phyloP scores from a whole-genome alignment of 1,139 yeast species.

The Pichia sp. region DNA sequence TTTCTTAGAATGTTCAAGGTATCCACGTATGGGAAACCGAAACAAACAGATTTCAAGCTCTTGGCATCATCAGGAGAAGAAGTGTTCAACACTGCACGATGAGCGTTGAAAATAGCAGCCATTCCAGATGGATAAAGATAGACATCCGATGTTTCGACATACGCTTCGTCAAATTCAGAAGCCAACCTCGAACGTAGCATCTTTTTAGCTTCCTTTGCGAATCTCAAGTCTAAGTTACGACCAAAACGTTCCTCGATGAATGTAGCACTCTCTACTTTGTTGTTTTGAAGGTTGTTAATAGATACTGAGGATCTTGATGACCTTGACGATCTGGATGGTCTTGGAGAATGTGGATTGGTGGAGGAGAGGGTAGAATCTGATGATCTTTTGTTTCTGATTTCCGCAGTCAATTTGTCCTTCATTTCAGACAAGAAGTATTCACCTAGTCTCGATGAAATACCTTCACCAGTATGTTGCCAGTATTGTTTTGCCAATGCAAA shows the following conservation, averaged over 20 bases:
- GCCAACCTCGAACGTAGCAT: conserved; percentile 73
- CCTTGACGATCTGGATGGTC: conserved; percentile 22
- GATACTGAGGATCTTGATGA: conserved; percentile 17
- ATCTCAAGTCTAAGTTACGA: conserved; percentile 71
- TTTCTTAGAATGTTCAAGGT: conserved; percentile 78
- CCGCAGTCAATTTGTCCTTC: conserved; percentile 32
- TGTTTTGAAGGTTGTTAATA: conserved; percentile 5
- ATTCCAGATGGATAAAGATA: conserved; percentile 86
- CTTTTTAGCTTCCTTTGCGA: conserved; percentile 66
- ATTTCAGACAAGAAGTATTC: conserved; percentile 71
- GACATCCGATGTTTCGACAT: conserved; percentile 52
- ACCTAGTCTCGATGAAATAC: conserved; percentile 81
- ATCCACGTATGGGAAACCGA: conserved; percentile 94
- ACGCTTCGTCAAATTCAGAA: conserved; percentile 38
- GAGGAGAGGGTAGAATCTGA: conserved; percentile 13
- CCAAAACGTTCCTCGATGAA: conserved; percentile 89
- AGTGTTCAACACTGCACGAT: conserved; percentile 46
- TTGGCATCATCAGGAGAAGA: conserved; percentile 28
- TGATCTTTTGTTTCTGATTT: conserved; percentile 13
- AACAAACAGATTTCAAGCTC: conserved; percentile 63
- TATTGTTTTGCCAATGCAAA: conserved; percentile 67
- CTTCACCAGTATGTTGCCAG: conserved; percentile 98
- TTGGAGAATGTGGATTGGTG: conserved; percentile 8
- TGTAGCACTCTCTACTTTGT: conserved; percentile 48
- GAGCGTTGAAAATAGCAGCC: conserved; percentile 86